These are phyloP conservation scores for Aspergillus conjunctus DNA, from an alignment of 495 filamentous ascomycete genomes.

Conservation along the genomic window DNA sequence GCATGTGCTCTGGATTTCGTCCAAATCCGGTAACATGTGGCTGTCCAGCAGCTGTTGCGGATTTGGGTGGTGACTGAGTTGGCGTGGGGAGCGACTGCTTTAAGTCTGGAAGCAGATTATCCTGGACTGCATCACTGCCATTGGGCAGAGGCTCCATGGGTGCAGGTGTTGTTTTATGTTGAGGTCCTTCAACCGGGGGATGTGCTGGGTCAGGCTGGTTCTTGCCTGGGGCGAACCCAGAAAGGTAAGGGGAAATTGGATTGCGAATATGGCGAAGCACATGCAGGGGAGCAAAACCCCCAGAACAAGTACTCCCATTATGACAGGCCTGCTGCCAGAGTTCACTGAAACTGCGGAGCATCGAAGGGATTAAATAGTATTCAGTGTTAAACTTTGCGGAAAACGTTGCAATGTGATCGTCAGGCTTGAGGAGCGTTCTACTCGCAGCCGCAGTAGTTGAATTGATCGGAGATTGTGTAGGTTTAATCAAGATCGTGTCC, in stretches of 20 bases:
- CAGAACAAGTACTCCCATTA: constrained; percentile 21
- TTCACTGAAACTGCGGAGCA: constrained; percentile 19
- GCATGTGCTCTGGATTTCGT: constrained; percentile 34
- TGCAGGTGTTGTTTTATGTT: background rate
- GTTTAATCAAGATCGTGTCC: constrained; percentile 15
- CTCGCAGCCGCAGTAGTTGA: constrained; percentile 16
- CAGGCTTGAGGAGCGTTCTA: no score
- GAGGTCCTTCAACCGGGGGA: background rate
- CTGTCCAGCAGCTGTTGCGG: constrained; percentile 26
- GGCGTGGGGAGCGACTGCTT: background rate
- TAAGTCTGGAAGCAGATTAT: background rate
- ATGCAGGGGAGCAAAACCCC: constrained; percentile 11
- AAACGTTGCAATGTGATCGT: background rate
- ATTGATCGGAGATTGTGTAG: constrained; percentile 24
- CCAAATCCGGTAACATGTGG: constrained; percentile 32
- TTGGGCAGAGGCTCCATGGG: constrained; percentile 4
- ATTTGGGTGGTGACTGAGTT: constrained; percentile 9
- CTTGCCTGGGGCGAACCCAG: background rate
- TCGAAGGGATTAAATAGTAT: constrained; percentile 8
- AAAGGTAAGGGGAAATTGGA: background rate
- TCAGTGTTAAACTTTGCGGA: background rate
- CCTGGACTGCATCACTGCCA: constrained; percentile 2
- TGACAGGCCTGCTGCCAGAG: constrained; percentile 44
- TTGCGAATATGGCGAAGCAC: background rate
- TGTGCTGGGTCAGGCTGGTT: background rate